A percentile compares a stretch with the other conserved stretches of the same genome.
phyloP scores from a whole-genome alignment of 2,329 filamentous ascomycete genomes.

The Fusarium coicis region DNA sequence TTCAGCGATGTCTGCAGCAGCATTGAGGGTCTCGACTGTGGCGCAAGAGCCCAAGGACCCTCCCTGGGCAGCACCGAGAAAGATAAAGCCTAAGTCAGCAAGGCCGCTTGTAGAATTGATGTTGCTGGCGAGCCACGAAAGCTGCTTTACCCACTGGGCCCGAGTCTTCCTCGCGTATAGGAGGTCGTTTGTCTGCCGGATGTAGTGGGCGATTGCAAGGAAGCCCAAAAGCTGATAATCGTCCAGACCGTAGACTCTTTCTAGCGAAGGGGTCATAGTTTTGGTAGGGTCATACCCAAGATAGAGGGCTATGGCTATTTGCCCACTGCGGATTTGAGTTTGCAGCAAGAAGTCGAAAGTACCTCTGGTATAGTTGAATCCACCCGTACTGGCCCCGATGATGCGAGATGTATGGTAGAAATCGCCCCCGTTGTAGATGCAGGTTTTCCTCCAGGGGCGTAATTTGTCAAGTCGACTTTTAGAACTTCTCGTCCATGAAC shows the following conservation, averaged over 20 bases:
- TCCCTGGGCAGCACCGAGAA: not conserved
- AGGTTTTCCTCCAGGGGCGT: not conserved
- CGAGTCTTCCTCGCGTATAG: slow-evolving; percentile 1
- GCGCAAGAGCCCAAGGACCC: slow-evolving; percentile 6
- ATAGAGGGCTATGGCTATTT: slow-evolving; percentile 2
- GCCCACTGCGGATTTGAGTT: slow-evolving; percentile 4
- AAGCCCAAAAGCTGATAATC: slow-evolving; percentile 13
- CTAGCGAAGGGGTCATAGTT: not conserved
- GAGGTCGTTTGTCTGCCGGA: slow-evolving; percentile 4
- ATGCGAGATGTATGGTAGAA: slow-evolving; percentile 18
- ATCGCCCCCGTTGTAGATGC: not conserved
- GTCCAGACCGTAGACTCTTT: slow-evolving; percentile 1
- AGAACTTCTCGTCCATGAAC: not conserved
- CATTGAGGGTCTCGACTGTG: slow-evolving; percentile 1
- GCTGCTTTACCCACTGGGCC: not conserved
- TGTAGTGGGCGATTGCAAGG: not conserved
- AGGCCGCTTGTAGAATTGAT: slow-evolving; percentile 3
- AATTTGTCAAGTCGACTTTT: not conserved
- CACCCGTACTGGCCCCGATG: slow-evolving; percentile 9
- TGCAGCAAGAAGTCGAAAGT: slow-evolving; percentile 6
- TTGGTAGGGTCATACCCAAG: slow-evolving; percentile 10
- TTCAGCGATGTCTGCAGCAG: slow-evolving; percentile 6
- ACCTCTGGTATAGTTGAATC: slow-evolving; percentile 7
- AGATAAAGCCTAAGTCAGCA: not conserved
- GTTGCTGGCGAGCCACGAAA: not conserved